phyloP scores from a whole-genome alignment of 345 rosid species.

The Diplotaxis tenuifolia region DNA sequence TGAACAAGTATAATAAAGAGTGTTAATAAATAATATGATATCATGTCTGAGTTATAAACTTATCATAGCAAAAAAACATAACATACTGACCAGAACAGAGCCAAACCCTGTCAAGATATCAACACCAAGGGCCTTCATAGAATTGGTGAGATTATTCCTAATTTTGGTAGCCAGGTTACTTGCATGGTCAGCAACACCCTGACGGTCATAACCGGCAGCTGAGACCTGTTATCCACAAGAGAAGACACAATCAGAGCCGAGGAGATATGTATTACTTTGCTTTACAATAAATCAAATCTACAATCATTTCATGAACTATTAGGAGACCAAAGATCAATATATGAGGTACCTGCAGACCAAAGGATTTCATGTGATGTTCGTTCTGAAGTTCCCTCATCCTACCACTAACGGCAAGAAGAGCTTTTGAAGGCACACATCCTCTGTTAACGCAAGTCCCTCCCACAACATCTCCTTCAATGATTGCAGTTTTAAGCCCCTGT shows the following conservation, averaged over 20 bases:
- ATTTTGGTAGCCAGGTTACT: slow-evolving; percentile 88
- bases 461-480: neutral
- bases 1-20: slow-evolving; percentile 30
- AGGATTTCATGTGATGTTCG: slow-evolving; percentile 92
- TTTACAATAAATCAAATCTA: neutral
- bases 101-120: slow-evolving; percentile 92
- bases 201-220: slow-evolving; percentile 91
- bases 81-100: slow-evolving; percentile 63
- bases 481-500: neutral
- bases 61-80: neutral
- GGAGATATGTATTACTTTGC: neutral
- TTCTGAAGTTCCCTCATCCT: slow-evolving; percentile 92
- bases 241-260: slow-evolving; percentile 12
- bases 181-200: slow-evolving; percentile 96
- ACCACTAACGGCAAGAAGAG: slow-evolving; percentile 97
- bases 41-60: neutral
- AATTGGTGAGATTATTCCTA: slow-evolving; percentile 84
- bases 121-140: slow-evolving; percentile 91
- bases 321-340: neutral
- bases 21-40: neutral
- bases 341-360: slow-evolving; percentile 80
- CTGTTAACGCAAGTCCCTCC: slow-evolving; percentile 83
- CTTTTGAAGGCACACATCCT: slow-evolving; percentile 99
- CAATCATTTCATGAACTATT: neutral
- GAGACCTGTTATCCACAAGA: slow-evolving; percentile 55